Evolutionary conservation across 257 asterid genomes (phyloP), one percentile per base, ranked within the genome.

Genomic region (Lavandula angustifolia): DNA sequence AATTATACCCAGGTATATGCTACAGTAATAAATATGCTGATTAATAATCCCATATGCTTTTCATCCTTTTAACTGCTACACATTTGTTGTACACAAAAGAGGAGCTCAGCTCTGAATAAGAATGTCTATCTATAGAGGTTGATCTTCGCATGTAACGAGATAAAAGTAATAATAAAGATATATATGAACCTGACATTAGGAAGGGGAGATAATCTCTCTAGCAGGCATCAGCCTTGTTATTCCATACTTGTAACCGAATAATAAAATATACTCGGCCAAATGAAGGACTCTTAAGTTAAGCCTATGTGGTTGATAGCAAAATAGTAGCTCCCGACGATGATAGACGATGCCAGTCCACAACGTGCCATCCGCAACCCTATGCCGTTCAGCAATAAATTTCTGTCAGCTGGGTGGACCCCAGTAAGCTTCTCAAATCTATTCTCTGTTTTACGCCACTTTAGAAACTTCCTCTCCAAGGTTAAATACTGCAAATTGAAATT

Each of bases 401-500:
- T 76, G 71, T 94, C 99, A 42, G 92, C 75, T 2, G 97, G 97
- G 66, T 90, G 90, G 75, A 90, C 83, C 62, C 99, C 99, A 3
- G 87, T 76, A 64, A 82, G 80, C 87, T 91, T 81, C 82, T 94
- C 98, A 44, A 94, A 74, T 79, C 87, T 76, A 74, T 84, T 87
- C 56, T 96, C 98, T 0, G 96, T 85, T 64, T 74, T 70, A 18
- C 73, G 68, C 97, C 96, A 86, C 80, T 83, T 87, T 32, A 94
- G 87, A 71, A 87, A 68, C 76, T 79, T 83, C 82, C 96, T 84
- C 86, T 94, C 99, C 95, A 83, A 74, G 14, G 88, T 48, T 72
- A 85, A 77, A 73, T 76, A 80, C 99, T 94, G 95, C 79, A 74
- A 50, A 54, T 69, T 73, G 64, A 60, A 68, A 71, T 52, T 50